phyloP scores from a whole-genome alignment of 768 basidiomycete genomes.

The Amyloporia xantha region DNA sequence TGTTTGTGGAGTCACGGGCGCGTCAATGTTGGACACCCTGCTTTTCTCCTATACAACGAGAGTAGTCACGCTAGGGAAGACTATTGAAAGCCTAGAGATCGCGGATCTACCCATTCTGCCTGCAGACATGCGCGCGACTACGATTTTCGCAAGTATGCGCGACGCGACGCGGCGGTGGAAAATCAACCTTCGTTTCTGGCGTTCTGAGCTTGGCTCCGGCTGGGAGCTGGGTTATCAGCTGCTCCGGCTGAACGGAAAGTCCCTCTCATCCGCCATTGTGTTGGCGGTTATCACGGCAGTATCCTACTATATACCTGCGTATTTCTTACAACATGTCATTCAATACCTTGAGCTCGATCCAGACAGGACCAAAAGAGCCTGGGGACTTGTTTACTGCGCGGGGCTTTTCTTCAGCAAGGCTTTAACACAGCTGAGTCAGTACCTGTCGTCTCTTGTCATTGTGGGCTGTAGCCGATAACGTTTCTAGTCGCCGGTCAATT shows the following conservation, averaged over 20 bases:
- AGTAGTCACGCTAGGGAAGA: conserved; percentile 80
- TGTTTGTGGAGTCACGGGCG: conserved; percentile 59
- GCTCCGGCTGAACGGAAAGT: conserved; percentile 43
- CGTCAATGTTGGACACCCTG: conserved; percentile 54
- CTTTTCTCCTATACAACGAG: conserved; percentile 88
- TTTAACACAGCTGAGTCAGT: conserved; percentile 36
- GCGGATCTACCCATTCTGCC: conserved; percentile 84
- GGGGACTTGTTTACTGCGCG: conserved; percentile 70
- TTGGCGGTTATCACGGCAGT: conserved; percentile 53
- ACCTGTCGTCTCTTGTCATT: neutral
- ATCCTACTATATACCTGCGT: conserved; percentile 56
- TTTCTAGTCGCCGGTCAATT: conserved; percentile 58
- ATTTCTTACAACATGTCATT: conserved; percentile 56
- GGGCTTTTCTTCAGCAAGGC: conserved; percentile 44
- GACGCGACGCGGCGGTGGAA: conserved; percentile 42
- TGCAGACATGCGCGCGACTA: conserved; percentile 57
- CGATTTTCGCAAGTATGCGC: conserved; percentile 62
- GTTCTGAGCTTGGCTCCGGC: conserved; percentile 53
- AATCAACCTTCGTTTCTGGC: conserved; percentile 51
- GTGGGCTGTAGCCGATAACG: neutral
- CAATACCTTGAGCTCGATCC: conserved; percentile 61
- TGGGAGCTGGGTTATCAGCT: conserved; percentile 59
- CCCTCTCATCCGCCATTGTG: conserved; percentile 34
- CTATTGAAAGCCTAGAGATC: conserved; percentile 68
- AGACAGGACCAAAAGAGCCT: conserved; percentile 44